phyloP scores from a whole-genome alignment of 73 alveolate species.

The Paramecium sexaurelia region DNA sequence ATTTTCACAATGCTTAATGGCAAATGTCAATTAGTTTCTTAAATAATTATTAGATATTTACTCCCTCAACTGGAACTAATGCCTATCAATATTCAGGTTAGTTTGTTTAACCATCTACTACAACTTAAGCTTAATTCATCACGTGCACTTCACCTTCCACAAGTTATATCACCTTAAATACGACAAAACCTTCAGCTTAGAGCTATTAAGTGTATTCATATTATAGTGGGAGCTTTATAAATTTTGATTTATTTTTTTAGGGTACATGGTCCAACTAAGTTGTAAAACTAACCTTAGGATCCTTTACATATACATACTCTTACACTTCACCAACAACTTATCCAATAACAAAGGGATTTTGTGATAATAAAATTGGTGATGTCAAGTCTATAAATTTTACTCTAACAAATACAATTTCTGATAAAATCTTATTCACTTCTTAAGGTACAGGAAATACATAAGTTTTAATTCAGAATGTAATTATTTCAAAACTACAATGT shows the following conservation, averaged over 20 bases:
- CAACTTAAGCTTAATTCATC: too few species aligned
- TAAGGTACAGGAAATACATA: not conserved
- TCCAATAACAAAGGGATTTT: not conserved
- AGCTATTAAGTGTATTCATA: accelerated
- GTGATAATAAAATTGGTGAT: not conserved
- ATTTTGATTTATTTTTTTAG: not conserved
- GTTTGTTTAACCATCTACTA: too few species aligned
- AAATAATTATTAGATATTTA: too few species aligned
- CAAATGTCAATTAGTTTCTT: too few species aligned
- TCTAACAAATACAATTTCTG: not conserved
- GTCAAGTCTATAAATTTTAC: not conserved
- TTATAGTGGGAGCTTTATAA: not conserved
- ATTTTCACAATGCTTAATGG: too few species aligned
- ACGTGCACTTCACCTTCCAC: not conserved
- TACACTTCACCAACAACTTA: not conserved
- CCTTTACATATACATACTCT: not conserved
- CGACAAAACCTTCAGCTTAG: not conserved
- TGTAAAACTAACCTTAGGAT: not conserved
- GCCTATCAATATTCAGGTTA: too few species aligned
- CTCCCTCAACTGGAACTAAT: too few species aligned
- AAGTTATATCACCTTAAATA: not conserved
- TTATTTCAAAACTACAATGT: not conserved
- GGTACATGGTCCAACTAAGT: not conserved
- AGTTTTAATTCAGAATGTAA: not conserved
- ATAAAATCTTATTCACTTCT: not conserved